A percentile compares a stretch with the other conserved stretches of the same genome.
Conservation (phyloP, 768 basidiomycete species). For the Chalciporus piperatus region DNA sequence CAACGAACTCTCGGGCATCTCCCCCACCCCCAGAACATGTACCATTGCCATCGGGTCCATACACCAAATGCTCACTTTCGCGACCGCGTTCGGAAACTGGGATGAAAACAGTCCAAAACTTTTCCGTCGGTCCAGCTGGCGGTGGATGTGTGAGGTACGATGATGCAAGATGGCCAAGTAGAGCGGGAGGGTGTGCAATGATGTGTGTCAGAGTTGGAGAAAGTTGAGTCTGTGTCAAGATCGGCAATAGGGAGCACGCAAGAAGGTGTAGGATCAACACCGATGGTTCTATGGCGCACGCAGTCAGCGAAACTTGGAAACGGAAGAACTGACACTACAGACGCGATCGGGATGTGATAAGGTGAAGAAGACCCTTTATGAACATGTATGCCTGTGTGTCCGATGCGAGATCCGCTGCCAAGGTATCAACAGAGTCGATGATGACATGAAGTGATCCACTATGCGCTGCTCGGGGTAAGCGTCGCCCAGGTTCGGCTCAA, state of each 20-base stretch:
- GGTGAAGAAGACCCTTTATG: conserved; percentile 44
- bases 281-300: conserved; percentile 41
- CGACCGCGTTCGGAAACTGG: conserved; percentile 60
- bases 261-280: conserved; percentile 60
- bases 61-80: conserved; percentile 61
- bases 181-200: conserved; percentile 64
- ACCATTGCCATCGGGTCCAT: conserved; percentile 54
- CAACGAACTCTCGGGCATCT: conserved; percentile 46
- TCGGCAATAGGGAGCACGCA: conserved; percentile 47
- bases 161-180: conserved; percentile 65
- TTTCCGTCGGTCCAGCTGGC: conserved; percentile 53
- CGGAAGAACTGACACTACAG: conserved; percentile 15
- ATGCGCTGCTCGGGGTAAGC: conserved; percentile 32
- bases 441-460: conserved; percentile 55
- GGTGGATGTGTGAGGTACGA: conserved; percentile 75
- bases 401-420: conserved; percentile 58
- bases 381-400: conserved; percentile 50
- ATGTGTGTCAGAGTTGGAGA: conserved; percentile 63
- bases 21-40: conserved; percentile 34
- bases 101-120: conserved; percentile 80
- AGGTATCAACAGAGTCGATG: conserved; percentile 71
- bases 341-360: conserved; percentile 53
- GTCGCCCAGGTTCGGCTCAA: neutral
- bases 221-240: conserved; percentile 60
- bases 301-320: conserved; percentile 8